Base-by-base conservation (phyloP, 257 asterid species). In the Nicotiana benthamiana region DNA sequence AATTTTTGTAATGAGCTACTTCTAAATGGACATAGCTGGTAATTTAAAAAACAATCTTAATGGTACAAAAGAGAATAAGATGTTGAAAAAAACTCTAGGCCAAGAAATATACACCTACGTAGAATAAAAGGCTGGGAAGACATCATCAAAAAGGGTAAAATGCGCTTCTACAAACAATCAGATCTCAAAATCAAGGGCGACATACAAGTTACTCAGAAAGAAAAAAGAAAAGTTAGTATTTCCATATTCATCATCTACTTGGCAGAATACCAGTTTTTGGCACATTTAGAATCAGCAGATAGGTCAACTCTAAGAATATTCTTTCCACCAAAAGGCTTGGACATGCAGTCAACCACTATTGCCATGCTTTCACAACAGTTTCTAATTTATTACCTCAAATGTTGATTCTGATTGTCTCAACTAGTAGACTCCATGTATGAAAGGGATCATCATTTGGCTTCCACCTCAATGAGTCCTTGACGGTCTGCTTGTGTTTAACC, bases 211-310 rank as follows among this genome's bases (percentile, higher is more conserved):
- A 62, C 68, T 72, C 6, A 24, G 3, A 68, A 16, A 11, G 4
- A n/a, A 24, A 4, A 43, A 6, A 22, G 30, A 70, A 0, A 74
- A 2, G 76, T 48, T 15, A 74, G 48, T 56, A 74, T 74, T 48
- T 74, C 24, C 79, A 74, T 22, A 28, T 51, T n/a, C 16, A 27
- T 61, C 27, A 9, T 81, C 89, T 93, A 95, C 93, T 93, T 95
- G 86, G 97, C 99, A 68, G 93, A 80, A 83, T 95, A 93, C 99
- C 99, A 95, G 88, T 89, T 92, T 80, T 88, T 85, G 16, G 97
- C 98, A 80, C 92, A 95, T 86, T 95, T 95, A 43, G 99, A 98
- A 86, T 95, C 99, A 63, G 93, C 99, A 8, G 97, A 86, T 59
- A 95, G 87, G 87, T 72, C 99, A 26, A 95, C 99, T 83, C 87